Evolutionary conservation across 1,284 basidiomycete species (phyloP).

Genomic region (Ceratorhiza oryzae-sativae): DNA sequence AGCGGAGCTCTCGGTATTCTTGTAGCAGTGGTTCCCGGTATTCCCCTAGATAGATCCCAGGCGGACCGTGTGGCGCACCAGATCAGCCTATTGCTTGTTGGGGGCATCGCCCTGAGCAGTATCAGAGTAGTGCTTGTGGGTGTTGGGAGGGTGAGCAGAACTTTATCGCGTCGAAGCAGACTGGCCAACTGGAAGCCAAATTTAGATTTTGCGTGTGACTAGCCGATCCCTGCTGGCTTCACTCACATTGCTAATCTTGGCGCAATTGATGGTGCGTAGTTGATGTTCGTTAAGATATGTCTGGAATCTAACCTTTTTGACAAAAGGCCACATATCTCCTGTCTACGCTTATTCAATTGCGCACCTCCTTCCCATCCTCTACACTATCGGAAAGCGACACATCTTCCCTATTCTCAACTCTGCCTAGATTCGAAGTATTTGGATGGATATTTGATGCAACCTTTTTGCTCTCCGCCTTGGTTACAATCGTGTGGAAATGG

Average conservation of each 20-base stretch:
- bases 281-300: not conserved
- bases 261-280: constrained; percentile 74
- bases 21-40: constrained; percentile 58
- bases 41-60: constrained; percentile 53
- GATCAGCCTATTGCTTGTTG: constrained; percentile 71
- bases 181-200: constrained; percentile 22
- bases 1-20: constrained; percentile 63
- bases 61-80: constrained; percentile 61
- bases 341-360: constrained; percentile 76
- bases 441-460: constrained; percentile 74
- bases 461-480: constrained; percentile 63
- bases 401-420: constrained; percentile 64
- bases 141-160: constrained; percentile 63
- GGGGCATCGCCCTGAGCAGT: constrained; percentile 73
- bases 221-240: constrained; percentile 72
- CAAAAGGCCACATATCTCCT: constrained; percentile 76
- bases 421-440: constrained; percentile 76
- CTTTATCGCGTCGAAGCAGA: not conserved
- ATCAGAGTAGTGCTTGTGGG: constrained; percentile 69
- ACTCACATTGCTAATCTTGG: constrained; percentile 72
- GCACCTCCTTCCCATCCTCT: constrained; percentile 73
- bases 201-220: constrained; percentile 66
- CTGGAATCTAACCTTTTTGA: constrained; percentile 1
- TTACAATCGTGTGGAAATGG: constrained; percentile 29
- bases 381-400: constrained; percentile 45